Evolutionary conservation across 441 rosid species (phyloP).

Genomic region (Macaranga tanarius): DNA sequence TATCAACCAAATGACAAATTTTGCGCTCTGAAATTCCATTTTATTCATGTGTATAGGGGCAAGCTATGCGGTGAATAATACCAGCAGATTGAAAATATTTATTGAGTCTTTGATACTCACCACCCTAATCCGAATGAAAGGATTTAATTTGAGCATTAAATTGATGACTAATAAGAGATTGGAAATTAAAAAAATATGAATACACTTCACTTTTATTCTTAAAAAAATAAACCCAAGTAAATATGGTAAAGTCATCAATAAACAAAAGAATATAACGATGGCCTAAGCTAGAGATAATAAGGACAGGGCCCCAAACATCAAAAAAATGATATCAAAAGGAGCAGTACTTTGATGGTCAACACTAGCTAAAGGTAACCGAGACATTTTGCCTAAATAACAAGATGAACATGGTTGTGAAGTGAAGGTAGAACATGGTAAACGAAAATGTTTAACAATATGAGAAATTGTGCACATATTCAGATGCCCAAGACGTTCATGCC

Average conservation of each 20-base stretch:
- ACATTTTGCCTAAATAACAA: no score
- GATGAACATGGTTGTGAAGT: no score
- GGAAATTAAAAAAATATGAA: no score
- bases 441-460: no score
- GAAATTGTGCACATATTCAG: no score
- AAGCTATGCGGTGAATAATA: not conserved
- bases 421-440: no score
- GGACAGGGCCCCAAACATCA: not conserved
- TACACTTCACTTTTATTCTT: no score
- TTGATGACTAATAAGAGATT: no score
- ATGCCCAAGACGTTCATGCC: no score
- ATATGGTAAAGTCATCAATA: not conserved
- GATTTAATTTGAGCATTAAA: no score
- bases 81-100: not conserved
- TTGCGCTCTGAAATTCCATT: not conserved
- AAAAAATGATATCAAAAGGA: not conserved
- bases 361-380: not conserved
- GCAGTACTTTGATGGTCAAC: not conserved
- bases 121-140: no score
- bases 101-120: no score
- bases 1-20: not conserved
- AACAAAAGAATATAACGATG: not conserved
- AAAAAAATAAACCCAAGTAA: not conserved
- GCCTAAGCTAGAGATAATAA: not conserved
- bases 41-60: conserved; percentile 1